phyloP scores from a whole-genome alignment of 1,284 basidiomycete species.

The Ganoderma leucocontextum region DNA sequence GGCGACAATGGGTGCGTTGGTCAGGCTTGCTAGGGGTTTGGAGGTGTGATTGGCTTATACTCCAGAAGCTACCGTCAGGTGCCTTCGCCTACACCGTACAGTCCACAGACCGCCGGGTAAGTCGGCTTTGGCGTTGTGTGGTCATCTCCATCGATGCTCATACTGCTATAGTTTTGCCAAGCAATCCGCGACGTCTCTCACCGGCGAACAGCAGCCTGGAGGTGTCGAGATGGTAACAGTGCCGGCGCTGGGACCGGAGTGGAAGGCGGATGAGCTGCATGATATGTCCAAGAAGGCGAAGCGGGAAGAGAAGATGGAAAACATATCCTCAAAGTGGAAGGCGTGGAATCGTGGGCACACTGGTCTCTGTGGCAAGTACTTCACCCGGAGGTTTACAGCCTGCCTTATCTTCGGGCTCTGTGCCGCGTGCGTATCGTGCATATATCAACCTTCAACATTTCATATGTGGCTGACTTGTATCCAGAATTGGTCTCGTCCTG shows the following conservation, averaged over 20 bases:
- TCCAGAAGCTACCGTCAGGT: constrained; percentile 62
- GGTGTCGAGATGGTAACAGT: constrained; percentile 88
- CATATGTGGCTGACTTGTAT: too few relatives aligned
- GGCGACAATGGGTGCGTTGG: constrained; percentile 48
- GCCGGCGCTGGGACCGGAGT: constrained; percentile 87
- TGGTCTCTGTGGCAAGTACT: constrained; percentile 74
- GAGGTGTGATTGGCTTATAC: constrained; percentile 6
- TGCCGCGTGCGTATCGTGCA: constrained; percentile 62
- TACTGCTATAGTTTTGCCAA: constrained; percentile 26
- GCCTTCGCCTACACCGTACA: constrained; percentile 45
- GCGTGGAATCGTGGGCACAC: constrained; percentile 41
- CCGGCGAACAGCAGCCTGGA: constrained; percentile 43
- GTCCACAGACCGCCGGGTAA: constrained; percentile 23
- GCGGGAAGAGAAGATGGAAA: constrained; percentile 64
- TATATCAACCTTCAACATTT: background rate
- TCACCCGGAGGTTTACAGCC: constrained; percentile 75
- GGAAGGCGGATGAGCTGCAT: constrained; percentile 79
- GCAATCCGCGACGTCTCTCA: constrained; percentile 38
- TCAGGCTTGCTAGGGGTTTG: constrained; percentile 16
- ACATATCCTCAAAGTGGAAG: constrained; percentile 52
- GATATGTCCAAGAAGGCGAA: constrained; percentile 77
- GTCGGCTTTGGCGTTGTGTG: background rate
- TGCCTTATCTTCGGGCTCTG: constrained; percentile 71
- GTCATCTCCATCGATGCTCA: constrained; percentile 32
- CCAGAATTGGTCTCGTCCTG: constrained; percentile 72